Evolutionary conservation across 768 basidiomycete species (phyloP).

Genomic region (Panus rudis): DNA sequence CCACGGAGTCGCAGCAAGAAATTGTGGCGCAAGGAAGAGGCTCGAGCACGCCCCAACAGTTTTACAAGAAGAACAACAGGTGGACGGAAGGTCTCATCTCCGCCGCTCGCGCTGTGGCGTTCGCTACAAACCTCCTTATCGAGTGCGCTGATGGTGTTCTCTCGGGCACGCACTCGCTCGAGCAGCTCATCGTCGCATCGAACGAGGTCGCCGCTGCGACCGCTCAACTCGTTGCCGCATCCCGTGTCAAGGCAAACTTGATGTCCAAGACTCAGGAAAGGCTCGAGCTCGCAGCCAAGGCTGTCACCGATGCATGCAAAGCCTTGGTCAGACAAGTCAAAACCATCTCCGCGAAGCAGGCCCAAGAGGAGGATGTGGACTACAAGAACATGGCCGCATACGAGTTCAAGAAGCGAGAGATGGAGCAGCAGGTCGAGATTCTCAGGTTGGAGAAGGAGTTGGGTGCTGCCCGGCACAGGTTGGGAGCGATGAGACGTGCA

Average conservation of each 20-base stretch:
- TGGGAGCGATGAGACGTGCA: slow-evolving; percentile 82
- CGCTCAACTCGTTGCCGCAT: slow-evolving; percentile 96
- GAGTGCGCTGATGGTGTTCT: slow-evolving; percentile 97
- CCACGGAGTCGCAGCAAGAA: slow-evolving; percentile 96
- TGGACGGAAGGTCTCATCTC: slow-evolving; percentile 99
- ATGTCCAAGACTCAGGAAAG: slow-evolving; percentile 99
- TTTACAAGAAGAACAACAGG: slow-evolving; percentile 99
- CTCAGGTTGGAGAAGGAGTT: slow-evolving; percentile 94
- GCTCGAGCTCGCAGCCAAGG: slow-evolving; percentile 93
- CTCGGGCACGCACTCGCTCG: slow-evolving; percentile 92
- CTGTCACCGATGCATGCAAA: slow-evolving; percentile 95
- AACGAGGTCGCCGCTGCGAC: slow-evolving; percentile 97
- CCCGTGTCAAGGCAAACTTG: slow-evolving; percentile 93
- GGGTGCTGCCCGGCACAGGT: slow-evolving; percentile 72
- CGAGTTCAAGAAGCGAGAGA: slow-evolving; percentile 96
- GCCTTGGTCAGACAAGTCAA: slow-evolving; percentile 96
- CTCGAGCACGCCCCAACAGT: slow-evolving; percentile 86
- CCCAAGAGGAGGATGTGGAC: slow-evolving; percentile 68
- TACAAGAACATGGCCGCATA: slow-evolving; percentile 90
- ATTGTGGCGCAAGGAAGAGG: slow-evolving; percentile 95
- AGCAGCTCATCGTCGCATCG: slow-evolving; percentile 99
- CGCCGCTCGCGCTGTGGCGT: slow-evolving; percentile 95
- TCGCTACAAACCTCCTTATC: slow-evolving; percentile 91
- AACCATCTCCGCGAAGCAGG: slow-evolving; percentile 81
- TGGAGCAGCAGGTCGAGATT: slow-evolving; percentile 99